Evolutionary conservation across 2,329 filamentous ascomycete genomes (phyloP).

Genomic region (Phyllosticta citriasiana): DNA sequence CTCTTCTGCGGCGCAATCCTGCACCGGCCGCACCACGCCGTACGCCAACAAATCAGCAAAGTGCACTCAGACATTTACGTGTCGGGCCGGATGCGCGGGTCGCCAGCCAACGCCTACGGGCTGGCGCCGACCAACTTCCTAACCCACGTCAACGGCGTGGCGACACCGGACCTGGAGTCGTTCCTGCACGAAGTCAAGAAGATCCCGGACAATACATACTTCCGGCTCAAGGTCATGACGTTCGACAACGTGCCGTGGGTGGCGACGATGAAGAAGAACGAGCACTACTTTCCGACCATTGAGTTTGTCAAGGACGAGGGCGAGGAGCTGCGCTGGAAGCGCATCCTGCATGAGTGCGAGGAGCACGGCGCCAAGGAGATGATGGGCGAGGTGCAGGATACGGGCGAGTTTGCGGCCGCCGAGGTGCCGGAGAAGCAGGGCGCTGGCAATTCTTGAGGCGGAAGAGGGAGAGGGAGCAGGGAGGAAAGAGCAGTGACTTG

Average conservation of each 20-base stretch:
- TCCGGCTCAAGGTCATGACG: constrained; percentile 92
- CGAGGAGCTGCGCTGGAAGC: constrained; percentile 46
- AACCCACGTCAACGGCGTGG: constrained; percentile 83
- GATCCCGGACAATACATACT: constrained; percentile 96
- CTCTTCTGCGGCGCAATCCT: constrained; percentile 92
- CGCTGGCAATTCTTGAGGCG: background rate
- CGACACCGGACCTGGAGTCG: constrained; percentile 69
- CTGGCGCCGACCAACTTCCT: constrained; percentile 96
- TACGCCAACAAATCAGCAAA: constrained; percentile 93
- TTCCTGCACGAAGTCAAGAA: constrained; percentile 75
- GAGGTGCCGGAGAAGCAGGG: constrained; percentile 1
- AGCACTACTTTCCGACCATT: constrained; percentile 76
- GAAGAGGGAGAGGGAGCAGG: background rate
- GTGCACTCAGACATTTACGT: constrained; percentile 96
- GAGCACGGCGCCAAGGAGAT: constrained; percentile 24
- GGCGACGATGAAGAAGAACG: constrained; percentile 99
- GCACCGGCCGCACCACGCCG: constrained; percentile 89
- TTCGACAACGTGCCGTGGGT: constrained; percentile 99
- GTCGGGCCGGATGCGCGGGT: constrained; percentile 66
- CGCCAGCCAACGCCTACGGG: constrained; percentile 79
- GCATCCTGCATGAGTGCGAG: constrained; percentile 45
- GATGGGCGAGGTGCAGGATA: constrained; percentile 16
- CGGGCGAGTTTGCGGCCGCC: constrained; percentile 7
- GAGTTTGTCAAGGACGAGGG: constrained; percentile 51
- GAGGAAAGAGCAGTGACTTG: background rate